Evolutionary conservation across 2,329 filamentous ascomycete genomes (phyloP).

Genomic region (Pseudogymnoascus sp.): DNA sequence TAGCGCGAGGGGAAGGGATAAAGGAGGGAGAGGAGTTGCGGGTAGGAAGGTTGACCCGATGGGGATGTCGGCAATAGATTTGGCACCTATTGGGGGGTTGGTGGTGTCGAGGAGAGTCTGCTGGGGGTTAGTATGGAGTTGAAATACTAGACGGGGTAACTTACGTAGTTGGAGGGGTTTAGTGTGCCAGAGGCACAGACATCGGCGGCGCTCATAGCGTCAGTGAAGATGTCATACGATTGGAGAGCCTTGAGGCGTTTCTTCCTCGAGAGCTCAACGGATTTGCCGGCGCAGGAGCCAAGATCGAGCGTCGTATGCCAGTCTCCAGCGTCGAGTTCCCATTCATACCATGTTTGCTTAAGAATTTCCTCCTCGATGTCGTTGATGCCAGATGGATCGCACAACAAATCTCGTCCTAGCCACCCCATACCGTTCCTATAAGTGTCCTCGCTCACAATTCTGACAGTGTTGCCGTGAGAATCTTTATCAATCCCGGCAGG

Average conservation of each 20-base stretch:
- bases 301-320: conserved; percentile 41
- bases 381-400: conserved; percentile 30
- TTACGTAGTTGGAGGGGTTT: not conserved
- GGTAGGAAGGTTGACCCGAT: not conserved
- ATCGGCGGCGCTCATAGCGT: conserved; percentile 59
- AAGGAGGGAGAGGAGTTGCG: not conserved
- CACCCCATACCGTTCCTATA: conserved; percentile 73
- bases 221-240: conserved; percentile 45
- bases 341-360: conserved; percentile 57
- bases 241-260: conserved; percentile 34
- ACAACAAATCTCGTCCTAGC: conserved; percentile 53
- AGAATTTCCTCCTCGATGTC: conserved; percentile 54
- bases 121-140: not conserved
- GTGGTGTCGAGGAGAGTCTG: not conserved
- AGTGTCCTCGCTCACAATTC: conserved; percentile 74
- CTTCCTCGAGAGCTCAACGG: conserved; percentile 12
- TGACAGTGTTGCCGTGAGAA: conserved; percentile 55
- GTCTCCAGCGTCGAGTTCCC: conserved; percentile 55
- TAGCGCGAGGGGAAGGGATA: not conserved
- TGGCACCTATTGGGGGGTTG: not conserved
- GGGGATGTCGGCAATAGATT: not conserved
- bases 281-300: conserved; percentile 30
- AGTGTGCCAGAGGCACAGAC: conserved; percentile 32
- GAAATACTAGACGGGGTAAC: not conserved
- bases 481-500: conserved; percentile 64